Conservation (phyloP, 345 rosid genomes). For the Bruguiera gymnorhiza region DNA sequence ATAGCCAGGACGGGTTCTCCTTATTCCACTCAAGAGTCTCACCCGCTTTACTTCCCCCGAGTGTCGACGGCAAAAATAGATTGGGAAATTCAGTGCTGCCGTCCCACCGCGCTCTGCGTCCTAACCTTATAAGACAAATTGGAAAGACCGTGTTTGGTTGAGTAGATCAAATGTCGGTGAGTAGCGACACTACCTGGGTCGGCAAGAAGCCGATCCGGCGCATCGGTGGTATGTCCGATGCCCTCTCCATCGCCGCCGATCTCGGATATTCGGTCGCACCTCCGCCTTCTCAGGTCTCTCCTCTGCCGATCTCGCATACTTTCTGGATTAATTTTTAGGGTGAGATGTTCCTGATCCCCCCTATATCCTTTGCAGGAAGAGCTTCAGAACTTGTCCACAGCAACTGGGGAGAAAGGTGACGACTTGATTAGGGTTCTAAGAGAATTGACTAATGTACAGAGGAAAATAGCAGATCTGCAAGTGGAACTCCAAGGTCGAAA, state of each 20-base stretch:
- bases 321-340: background rate
- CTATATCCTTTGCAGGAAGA: constrained; percentile 45
- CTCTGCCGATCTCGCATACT: background rate
- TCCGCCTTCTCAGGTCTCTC: constrained; percentile 70
- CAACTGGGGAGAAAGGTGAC: constrained; percentile 69
- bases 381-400: constrained; percentile 50
- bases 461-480: constrained; percentile 92
- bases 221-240: constrained; percentile 95
- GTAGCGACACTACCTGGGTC: constrained; percentile 85
- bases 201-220: constrained; percentile 89
- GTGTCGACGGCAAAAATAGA: too few relatives aligned
- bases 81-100: too few relatives aligned
- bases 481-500: constrained; percentile 98
- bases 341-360: background rate
- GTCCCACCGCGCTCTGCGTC: too few relatives aligned
- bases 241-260: constrained; percentile 95
- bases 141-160: background rate
- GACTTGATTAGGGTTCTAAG: constrained; percentile 77
- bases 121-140: too few relatives aligned
- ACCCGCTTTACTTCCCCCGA: too few relatives aligned
- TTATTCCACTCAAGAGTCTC: too few relatives aligned
- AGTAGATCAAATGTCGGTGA: constrained; percentile 58
- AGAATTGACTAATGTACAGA: constrained; percentile 79
- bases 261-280: constrained; percentile 83
- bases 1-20: too few relatives aligned